Evolutionary conservation across 1,284 basidiomycete species (phyloP).

Genomic region (Apiotrichum laibachii): DNA sequence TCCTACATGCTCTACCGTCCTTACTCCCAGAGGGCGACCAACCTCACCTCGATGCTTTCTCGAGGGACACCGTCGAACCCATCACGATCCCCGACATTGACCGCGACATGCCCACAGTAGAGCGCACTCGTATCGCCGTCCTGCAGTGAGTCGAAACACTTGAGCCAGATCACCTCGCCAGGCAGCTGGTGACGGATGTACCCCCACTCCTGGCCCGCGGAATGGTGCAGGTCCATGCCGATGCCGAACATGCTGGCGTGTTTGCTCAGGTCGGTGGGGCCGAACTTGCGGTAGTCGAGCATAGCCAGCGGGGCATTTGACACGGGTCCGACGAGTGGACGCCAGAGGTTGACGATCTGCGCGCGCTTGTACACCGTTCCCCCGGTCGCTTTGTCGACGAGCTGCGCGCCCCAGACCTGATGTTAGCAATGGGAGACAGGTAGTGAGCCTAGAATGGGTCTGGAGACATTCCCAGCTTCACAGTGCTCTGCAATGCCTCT

Average conservation of each 20-base stretch:
- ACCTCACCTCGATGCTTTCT: conserved; percentile 32
- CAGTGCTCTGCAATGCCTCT: conserved; percentile 9
- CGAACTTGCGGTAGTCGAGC: conserved; percentile 22
- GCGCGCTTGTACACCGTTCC: conserved; percentile 17
- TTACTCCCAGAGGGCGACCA: conserved; percentile 33
- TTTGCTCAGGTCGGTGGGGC: conserved; percentile 13
- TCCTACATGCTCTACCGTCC: too few species aligned
- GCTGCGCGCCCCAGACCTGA: conserved; percentile 32
- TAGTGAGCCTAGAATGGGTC: too few species aligned
- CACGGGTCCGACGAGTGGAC: conserved; percentile 38
- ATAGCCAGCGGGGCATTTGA: conserved; percentile 42
- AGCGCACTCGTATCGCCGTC: conserved; percentile 24
- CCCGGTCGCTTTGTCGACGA: conserved; percentile 22
- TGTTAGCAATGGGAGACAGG: background rate
- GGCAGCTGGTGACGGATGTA: conserved; percentile 42
- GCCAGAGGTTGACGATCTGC: conserved; percentile 40
- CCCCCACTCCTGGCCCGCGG: conserved; percentile 28
- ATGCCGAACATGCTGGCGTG: conserved; percentile 8
- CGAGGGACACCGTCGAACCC: conserved; percentile 19
- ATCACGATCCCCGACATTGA: conserved; percentile 21
- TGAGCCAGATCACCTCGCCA: conserved; percentile 35
- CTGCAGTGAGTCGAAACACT: conserved; percentile 38
- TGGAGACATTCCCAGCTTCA: background rate
- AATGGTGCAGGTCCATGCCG: conserved; percentile 8
- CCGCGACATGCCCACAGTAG: conserved; percentile 28